phyloP scores from a whole-genome alignment of 1,284 basidiomycete species.

The Austroboletus niveus region DNA sequence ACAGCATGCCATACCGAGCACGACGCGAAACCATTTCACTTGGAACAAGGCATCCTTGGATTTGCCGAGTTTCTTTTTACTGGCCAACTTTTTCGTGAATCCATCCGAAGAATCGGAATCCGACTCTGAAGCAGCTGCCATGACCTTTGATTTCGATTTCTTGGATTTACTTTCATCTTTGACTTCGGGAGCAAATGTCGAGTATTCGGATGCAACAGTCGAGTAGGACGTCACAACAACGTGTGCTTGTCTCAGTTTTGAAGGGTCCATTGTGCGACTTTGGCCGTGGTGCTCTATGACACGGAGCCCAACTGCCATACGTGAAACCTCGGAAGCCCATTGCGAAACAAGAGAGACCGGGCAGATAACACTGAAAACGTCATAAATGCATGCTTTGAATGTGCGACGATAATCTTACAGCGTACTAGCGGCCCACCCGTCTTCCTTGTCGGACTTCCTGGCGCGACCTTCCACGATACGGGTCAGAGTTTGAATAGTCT shows the following conservation, averaged over 20 bases:
- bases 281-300: slow-evolving; percentile 85
- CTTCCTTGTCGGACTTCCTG: slow-evolving; percentile 64
- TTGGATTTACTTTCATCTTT: slow-evolving; percentile 51
- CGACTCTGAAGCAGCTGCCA: slow-evolving; percentile 34
- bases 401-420: slow-evolving; percentile 52
- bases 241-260: slow-evolving; percentile 60
- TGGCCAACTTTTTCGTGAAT: slow-evolving; percentile 25
- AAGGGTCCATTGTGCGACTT: slow-evolving; percentile 64
- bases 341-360: slow-evolving; percentile 87
- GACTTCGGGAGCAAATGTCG: slow-evolving; percentile 42
- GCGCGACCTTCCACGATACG: slow-evolving; percentile 79
- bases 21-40: slow-evolving; percentile 82
- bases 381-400: slow-evolving; percentile 11
- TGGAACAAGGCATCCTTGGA: slow-evolving; percentile 73
- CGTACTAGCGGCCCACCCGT: slow-evolving; percentile 69
- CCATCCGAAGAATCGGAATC: slow-evolving; percentile 41
- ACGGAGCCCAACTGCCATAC: slow-evolving; percentile 69
- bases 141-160: slow-evolving; percentile 31
- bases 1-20: slow-evolving; percentile 58
- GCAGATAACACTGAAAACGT: slow-evolving; percentile 65
- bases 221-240: slow-evolving; percentile 87
- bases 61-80: slow-evolving; percentile 36
- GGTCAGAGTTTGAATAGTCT: slow-evolving; percentile 90
- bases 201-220: slow-evolving; percentile 74
- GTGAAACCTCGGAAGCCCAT: slow-evolving; percentile 85